Evolutionary conservation across 148 eudicot genomes (phyloP), one percentile per base, ranked within the genome.

Genomic region (Vaccinium macrocarpon): DNA sequence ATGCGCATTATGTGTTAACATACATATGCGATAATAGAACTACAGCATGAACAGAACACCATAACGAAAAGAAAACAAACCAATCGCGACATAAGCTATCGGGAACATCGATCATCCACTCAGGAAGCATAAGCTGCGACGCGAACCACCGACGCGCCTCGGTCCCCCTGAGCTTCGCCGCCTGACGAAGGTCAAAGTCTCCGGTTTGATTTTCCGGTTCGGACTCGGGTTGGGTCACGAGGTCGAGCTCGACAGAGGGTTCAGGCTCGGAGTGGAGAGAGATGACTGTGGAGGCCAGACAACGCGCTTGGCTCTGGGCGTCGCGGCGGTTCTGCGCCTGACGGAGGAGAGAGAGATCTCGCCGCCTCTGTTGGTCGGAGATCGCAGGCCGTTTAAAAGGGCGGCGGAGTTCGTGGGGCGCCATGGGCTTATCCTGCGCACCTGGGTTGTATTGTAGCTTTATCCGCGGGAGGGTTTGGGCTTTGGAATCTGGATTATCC

Each of bases 61-160:
- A 55, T 15, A 12, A 15, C 5, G 12, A 3, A 61, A 42, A 50
- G n/a, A 42, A 19, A 61, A 10, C 84, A 18, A 81, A 96, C 99
- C 99, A 96, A 64, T 96, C 99, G 10, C 84, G 79, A 19, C 55
- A 81, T 21, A 96, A 89, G 12, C 86, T 79, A 68, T 92, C 89
- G 42, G 99, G 99, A 16, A 96, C 90, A 59, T 96, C 99, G 48
- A 94, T 90, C 98, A 96, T 96, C 99, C 99, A 96, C 87, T 96
- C 99, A n/a, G 98, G 99, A 76, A 96, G 93, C 99, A 96, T 94
- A 70, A 96, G 90, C 87, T 96, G 99, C 57, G 90, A 89, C 12
- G 99, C 93, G 56, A 94, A 96, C 99, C 98, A 94, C 46, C 88
- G 87, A 1, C 98, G 93, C 46, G 88, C 92, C 15, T 96, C 95